Percentiles rank a stretch among this genome's conserved stretches.
Conservation (phyloP, 2,329 filamentous ascomycete species). For the Pyricularia sp. region DNA sequence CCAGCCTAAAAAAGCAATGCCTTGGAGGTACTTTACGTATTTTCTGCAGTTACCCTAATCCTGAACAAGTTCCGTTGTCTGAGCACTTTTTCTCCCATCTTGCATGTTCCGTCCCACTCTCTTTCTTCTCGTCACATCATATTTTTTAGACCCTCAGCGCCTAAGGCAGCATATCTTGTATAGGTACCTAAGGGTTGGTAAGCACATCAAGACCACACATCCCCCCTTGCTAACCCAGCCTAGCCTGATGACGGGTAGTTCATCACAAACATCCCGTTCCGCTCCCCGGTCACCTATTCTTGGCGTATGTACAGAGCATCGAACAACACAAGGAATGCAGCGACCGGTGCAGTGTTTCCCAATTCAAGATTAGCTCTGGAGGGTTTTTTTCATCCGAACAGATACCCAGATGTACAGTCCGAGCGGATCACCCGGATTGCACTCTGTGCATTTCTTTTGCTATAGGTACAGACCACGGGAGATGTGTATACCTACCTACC, state of each 20-base stretch:
- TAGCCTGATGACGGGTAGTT: not conserved
- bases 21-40: too few relatives aligned
- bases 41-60: too few relatives aligned
- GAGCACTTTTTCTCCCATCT: not conserved
- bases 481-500: not conserved
- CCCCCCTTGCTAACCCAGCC: not conserved
- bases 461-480: not conserved
- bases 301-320: not conserved
- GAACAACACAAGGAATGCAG: not conserved
- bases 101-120: not conserved
- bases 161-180: not conserved
- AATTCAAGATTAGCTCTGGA: not conserved
- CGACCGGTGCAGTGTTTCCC: not conserved
- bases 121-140: not conserved
- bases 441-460: not conserved
- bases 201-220: not conserved
- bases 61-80: not conserved
- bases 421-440: not conserved
- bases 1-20: too few relatives aligned
- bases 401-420: not conserved
- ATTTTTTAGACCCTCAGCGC: not conserved
- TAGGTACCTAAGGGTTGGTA: not conserved
- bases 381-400: not conserved
- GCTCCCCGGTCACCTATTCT: not conserved
- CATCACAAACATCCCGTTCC: not conserved